phyloP scores from a whole-genome alignment of 345 rosid species.

The Eucalyptus marginata region DNA sequence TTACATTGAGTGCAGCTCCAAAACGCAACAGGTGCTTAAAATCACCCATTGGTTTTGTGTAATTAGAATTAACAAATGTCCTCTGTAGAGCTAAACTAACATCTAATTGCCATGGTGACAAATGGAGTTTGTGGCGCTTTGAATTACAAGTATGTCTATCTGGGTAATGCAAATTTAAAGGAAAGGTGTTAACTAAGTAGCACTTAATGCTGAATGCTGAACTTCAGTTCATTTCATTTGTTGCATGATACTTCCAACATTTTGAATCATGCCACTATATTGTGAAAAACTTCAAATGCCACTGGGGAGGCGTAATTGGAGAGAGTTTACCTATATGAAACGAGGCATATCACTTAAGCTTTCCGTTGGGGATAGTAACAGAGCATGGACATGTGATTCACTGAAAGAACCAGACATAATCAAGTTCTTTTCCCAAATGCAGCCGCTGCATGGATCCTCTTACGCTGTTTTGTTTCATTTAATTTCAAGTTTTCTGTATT shows the following conservation, averaged over 20 bases:
- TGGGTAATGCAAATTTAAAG: background rate
- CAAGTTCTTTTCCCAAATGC: background rate
- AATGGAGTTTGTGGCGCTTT: background rate
- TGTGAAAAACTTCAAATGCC: background rate
- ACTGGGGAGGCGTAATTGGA: background rate
- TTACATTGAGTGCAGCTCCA: constrained; percentile 97
- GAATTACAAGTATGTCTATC: background rate
- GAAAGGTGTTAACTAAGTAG: background rate
- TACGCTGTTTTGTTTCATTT: background rate
- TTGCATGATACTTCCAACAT: background rate
- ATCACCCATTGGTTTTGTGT: background rate
- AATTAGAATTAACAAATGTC: background rate
- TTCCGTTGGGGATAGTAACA: background rate
- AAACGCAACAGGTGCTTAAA: constrained; percentile 80
- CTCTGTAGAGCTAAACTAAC: background rate
- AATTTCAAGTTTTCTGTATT: background rate
- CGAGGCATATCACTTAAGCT: background rate
- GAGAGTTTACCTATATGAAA: background rate
- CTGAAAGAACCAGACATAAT: background rate
- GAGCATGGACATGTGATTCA: background rate
- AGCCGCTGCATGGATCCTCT: background rate
- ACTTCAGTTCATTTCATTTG: background rate
- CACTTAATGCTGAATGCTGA: background rate
- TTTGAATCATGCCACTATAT: background rate
- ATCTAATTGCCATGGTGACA: background rate